Conservation (phyloP, 2,329 filamentous ascomycete species). For the Penicillium sp. region DNA sequence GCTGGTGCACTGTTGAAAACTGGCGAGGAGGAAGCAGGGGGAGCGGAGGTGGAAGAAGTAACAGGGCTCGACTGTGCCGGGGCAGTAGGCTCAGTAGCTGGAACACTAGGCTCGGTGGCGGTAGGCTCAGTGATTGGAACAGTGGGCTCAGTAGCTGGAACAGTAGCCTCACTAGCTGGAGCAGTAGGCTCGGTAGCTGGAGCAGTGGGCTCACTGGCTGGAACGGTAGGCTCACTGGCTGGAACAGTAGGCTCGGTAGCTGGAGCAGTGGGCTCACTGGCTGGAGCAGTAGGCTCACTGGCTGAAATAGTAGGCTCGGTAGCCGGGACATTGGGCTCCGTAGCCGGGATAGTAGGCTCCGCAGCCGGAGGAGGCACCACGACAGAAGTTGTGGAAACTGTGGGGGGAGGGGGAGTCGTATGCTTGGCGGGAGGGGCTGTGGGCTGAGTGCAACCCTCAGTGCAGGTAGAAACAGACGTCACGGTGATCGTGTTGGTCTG, state of each 20-base stretch:
- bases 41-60: slow-evolving; percentile 5
- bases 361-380: not conserved
- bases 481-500: slow-evolving; percentile 25
- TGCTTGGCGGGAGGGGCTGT: slow-evolving; percentile 3
- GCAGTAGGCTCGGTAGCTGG: no score
- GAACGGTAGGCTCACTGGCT: not conserved
- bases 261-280: not conserved
- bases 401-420: not conserved
- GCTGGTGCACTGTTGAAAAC: slow-evolving; percentile 21
- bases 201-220: no score
- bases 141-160: not conserved
- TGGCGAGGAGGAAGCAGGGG: slow-evolving; percentile 11
- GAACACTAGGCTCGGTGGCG: not conserved
- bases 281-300: no score
- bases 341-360: not conserved
- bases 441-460: slow-evolving; percentile 15
- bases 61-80: not conserved
- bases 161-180: no score
- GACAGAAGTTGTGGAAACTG: not conserved
- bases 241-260: not conserved
- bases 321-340: not conserved
- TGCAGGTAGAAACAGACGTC: slow-evolving; percentile 26
- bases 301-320: not conserved
- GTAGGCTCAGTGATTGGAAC: not conserved
- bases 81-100: not conserved